Evolutionary conservation across 495 filamentous ascomycete genomes (phyloP), one percentile per base, ranked within the genome.

Genomic region (Cryomyces minteri): DNA sequence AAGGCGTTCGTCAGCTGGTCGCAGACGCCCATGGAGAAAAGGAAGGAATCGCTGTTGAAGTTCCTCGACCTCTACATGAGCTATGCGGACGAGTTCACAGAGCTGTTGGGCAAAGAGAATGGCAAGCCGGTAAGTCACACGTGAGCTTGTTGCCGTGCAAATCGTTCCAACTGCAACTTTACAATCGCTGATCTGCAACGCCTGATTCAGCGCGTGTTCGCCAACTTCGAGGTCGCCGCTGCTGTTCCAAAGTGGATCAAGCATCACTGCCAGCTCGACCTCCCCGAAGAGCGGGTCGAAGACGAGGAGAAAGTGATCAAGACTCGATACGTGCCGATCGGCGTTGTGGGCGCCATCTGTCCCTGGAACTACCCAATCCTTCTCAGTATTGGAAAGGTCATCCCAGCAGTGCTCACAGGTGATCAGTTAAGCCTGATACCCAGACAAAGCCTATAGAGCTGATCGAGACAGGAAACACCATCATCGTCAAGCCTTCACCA

Each of bases 401-500:
- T 48, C 39, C 54, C 54, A n/a, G 54, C 54, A 6, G 10, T 41
- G 9, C 8, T 41, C 28, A 30, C 34, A 9, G 18, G 18, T 25
- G 18, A 25, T 25, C 2, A 25, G 18, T 25, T 25, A 25, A 1
- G 18, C 18, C 18, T 25, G 18, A 25, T 25, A 25, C 18, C 18
- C 2, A 25, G 18, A 25, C 18, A 25, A 2, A 25, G 18, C 18
- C 18, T 2, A 25, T 25, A 73, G 2, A 25, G 18, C 18, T 25
- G 18, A 25, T 25, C 18, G 18, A 25, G 18, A 25, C 74, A 0
- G 74, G 74, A 18, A 73, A 73, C 58, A 62, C 63, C 41, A 67
- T 77, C 41, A 76, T 80, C 55, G 65, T 79, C 54, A 79, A 79
- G 57, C 68, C 69, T n/a, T 71, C 57, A 43, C 58, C 58, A 4